Conservation (phyloP, 1,284 basidiomycete species). For the Marasmius tenuissimus region DNA sequence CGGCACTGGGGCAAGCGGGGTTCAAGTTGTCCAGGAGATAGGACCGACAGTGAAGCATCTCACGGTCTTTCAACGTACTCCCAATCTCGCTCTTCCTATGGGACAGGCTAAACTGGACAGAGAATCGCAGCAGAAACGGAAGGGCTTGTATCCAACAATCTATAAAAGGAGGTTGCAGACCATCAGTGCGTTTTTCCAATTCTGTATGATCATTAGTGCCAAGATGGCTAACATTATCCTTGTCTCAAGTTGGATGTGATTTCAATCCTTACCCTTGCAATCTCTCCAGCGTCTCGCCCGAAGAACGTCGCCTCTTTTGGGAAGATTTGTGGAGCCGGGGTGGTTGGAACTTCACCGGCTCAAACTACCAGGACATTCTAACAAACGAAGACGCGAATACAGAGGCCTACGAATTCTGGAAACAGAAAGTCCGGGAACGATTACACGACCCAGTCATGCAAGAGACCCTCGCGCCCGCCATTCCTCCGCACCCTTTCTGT, state of each 20-base stretch:
- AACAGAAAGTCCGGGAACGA: slow-evolving; percentile 20
- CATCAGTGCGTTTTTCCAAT: slow-evolving; percentile 3
- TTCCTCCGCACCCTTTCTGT: slow-evolving; percentile 14
- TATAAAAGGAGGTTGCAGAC: slow-evolving; percentile 19
- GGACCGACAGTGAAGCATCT: slow-evolving; percentile 20
- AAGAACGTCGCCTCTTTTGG: slow-evolving; percentile 20
- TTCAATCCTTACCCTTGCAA: slow-evolving; percentile 10
- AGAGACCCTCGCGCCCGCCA: slow-evolving; percentile 22
- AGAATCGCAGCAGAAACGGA: slow-evolving; percentile 14
- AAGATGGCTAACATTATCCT: too few relatives aligned
- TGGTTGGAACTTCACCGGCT: slow-evolving; percentile 20
- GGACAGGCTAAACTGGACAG: slow-evolving; percentile 15
- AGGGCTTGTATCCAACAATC: slow-evolving; percentile 17
- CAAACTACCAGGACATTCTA: slow-evolving; percentile 15
- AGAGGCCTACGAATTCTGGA: slow-evolving; percentile 24
- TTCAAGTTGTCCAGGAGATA: slow-evolving; percentile 24
- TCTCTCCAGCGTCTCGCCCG: slow-evolving; percentile 16
- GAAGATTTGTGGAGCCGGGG: slow-evolving; percentile 23
- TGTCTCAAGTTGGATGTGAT: slow-evolving; percentile 10
- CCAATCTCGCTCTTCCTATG: slow-evolving; percentile 24
- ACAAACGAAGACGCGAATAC: slow-evolving; percentile 18
- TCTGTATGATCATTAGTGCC: not conserved
- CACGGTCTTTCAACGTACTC: slow-evolving; percentile 27
- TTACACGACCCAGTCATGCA: slow-evolving; percentile 19
- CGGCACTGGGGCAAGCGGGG: slow-evolving; percentile 26